Conservation (phyloP, 164 flowering plant species). For the Umbellularia californica region DNA sequence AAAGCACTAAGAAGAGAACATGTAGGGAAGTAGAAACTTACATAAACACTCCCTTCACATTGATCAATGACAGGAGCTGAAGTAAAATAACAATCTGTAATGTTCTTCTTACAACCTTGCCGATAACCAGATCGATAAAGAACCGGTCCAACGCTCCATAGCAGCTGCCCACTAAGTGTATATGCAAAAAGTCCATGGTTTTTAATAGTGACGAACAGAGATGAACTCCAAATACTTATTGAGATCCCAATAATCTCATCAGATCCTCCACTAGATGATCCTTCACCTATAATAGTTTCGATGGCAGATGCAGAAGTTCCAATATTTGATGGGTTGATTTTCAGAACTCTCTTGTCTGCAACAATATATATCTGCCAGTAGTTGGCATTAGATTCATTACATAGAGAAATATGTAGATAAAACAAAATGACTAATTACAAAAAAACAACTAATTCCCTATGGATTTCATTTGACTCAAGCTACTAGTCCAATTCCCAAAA, state of each 20-base stretch:
- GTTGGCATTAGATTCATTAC: background rate
- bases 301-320: conserved; percentile 35
- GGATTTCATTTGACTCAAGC: no score
- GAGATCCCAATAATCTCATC: conserved; percentile 68
- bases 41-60: conserved; percentile 86
- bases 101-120: conserved; percentile 68
- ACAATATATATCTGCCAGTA: conserved; percentile 65
- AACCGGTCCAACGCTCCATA: conserved; percentile 78
- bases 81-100: conserved; percentile 60
- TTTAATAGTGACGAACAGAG: conserved; percentile 47
- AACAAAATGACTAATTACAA: background rate
- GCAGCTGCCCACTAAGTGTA: conserved; percentile 33
- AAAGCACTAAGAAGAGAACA: background rate
- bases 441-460: no score
- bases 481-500: no score
- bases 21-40: conserved; percentile 29
- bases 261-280: conserved; percentile 28
- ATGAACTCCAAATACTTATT: conserved; percentile 49
- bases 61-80: conserved; percentile 76
- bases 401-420: background rate
- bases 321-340: conserved; percentile 29
- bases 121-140: conserved; percentile 59
- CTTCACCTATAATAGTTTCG: conserved; percentile 51
- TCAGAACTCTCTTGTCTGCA: conserved; percentile 66
- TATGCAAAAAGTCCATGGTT: conserved; percentile 73